phyloP scores from a whole-genome alignment of 2,329 filamentous ascomycete species.

The Pyricularia grisea region DNA sequence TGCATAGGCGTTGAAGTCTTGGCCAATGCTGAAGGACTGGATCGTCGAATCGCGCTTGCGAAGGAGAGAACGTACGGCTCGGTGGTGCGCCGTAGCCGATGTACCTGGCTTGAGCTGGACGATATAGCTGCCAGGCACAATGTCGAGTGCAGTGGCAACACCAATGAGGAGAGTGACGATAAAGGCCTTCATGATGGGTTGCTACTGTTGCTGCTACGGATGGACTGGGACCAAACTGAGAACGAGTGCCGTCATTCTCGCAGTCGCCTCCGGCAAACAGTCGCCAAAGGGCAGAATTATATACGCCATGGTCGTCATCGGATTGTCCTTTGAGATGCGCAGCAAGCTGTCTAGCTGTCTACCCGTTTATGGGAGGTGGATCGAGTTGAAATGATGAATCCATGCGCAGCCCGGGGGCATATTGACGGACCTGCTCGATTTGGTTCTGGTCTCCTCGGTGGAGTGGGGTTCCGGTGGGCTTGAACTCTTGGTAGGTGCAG shows the following conservation, averaged over 20 bases:
- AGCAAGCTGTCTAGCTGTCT: background rate
- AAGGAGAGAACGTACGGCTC: constrained; percentile 18
- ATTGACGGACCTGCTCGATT: background rate
- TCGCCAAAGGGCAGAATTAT: background rate
- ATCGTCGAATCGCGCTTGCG: constrained; percentile 17
- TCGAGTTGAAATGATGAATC: background rate
- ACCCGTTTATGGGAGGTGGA: background rate
- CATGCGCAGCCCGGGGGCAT: background rate
- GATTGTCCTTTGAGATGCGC: background rate
- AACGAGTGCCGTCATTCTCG: background rate
- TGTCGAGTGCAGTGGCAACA: background rate
- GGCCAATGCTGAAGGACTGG: constrained; percentile 17
- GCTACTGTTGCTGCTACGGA: background rate
- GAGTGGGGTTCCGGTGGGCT: background rate
- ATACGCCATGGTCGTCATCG: background rate
- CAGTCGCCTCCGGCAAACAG: background rate
- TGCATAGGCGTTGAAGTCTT: constrained; percentile 30
- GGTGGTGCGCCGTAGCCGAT: constrained; percentile 20
- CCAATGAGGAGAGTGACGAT: background rate
- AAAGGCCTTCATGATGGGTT: background rate
- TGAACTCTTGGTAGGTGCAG: background rate
- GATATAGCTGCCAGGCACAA: constrained; percentile 31
- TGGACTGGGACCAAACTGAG: background rate
- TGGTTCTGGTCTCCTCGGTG: background rate
- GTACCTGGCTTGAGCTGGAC: constrained; percentile 31